phyloP scores from a whole-genome alignment of 1,284 basidiomycete genomes.

The Dichomitus squalens region DNA sequence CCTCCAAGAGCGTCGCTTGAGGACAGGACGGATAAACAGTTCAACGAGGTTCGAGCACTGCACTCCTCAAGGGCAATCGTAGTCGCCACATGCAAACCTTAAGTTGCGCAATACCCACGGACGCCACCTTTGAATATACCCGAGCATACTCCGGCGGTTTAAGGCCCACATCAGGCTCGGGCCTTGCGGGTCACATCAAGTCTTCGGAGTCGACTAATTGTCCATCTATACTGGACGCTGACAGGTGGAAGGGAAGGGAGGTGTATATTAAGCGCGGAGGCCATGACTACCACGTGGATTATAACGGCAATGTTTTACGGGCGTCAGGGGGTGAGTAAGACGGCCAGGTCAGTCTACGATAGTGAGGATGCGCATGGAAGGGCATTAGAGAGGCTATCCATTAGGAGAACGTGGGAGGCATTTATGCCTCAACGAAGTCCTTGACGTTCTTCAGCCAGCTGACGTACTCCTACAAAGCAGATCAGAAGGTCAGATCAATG shows the following conservation, averaged over 20 bases:
- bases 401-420: neutral
- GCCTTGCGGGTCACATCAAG: no score
- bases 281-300: conserved; percentile 13
- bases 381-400: neutral
- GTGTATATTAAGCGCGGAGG: conserved; percentile 17
- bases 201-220: neutral
- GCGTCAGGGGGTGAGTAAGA: neutral
- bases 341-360: conserved; percentile 3
- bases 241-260: conserved; percentile 1
- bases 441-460: conserved; percentile 87
- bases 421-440: conserved; percentile 69
- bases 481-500: conserved; percentile 1
- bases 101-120: no score
- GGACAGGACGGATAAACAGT: no score
- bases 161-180: no score
- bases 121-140: no score
- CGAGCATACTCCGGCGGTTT: no score
- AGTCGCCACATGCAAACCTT: no score
- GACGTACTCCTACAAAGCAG: conserved; percentile 78
- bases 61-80: no score
- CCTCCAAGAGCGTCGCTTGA: no score
- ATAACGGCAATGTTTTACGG: conserved; percentile 13
- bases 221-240: neutral
- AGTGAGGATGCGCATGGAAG: neutral
- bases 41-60: no score